Conservation (phyloP, 208 protist genomes). For the Crithidia expoeki region DNA sequence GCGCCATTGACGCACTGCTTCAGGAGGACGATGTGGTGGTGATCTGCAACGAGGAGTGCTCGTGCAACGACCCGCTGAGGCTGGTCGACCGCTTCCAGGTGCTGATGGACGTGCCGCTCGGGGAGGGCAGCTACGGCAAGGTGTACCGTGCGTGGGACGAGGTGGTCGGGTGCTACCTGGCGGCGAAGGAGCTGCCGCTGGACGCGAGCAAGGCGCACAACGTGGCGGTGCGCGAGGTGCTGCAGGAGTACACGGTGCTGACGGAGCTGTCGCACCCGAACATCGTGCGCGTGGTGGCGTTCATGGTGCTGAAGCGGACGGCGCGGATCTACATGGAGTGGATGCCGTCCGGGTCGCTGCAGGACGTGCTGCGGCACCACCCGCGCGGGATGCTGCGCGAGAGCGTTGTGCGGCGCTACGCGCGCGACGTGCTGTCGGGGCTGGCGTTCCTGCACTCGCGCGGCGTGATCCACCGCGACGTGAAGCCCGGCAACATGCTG, state of each 20-base stretch:
- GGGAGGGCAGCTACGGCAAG: slow-evolving; percentile 53
- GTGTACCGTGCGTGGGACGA: slow-evolving; percentile 72
- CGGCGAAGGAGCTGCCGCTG: slow-evolving; percentile 71
- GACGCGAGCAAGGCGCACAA: slow-evolving; percentile 31
- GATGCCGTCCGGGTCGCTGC: slow-evolving; percentile 67
- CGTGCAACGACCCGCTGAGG: slow-evolving; percentile 44
- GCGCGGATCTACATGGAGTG: slow-evolving; percentile 81
- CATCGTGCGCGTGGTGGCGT: slow-evolving; percentile 71
- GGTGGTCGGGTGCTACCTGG: slow-evolving; percentile 58
- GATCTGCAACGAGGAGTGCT: slow-evolving; percentile 62
- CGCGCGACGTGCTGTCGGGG: too few relatives aligned
- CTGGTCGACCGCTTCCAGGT: slow-evolving; percentile 61
- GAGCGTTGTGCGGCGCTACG: slow-evolving; percentile 41
- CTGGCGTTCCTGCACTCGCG: slow-evolving; percentile 66
- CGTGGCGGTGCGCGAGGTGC: slow-evolving; percentile 52
- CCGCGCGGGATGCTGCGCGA: slow-evolving; percentile 44
- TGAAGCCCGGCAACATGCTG: slow-evolving; percentile 86
- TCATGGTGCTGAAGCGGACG: slow-evolving; percentile 50
- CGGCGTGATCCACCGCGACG: slow-evolving; percentile 82
- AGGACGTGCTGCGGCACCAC: slow-evolving; percentile 49
- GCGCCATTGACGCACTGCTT: slow-evolving; percentile 42
- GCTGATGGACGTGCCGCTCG: slow-evolving; percentile 41
- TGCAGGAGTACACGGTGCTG: slow-evolving; percentile 73
- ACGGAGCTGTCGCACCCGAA: slow-evolving; percentile 66
- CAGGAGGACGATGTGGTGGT: slow-evolving; percentile 62